Percentiles rank a stretch among this genome's conserved stretches.
phyloP scores from a whole-genome alignment of 2,329 filamentous ascomycete genomes.

The Fusarium protoensiforme region DNA sequence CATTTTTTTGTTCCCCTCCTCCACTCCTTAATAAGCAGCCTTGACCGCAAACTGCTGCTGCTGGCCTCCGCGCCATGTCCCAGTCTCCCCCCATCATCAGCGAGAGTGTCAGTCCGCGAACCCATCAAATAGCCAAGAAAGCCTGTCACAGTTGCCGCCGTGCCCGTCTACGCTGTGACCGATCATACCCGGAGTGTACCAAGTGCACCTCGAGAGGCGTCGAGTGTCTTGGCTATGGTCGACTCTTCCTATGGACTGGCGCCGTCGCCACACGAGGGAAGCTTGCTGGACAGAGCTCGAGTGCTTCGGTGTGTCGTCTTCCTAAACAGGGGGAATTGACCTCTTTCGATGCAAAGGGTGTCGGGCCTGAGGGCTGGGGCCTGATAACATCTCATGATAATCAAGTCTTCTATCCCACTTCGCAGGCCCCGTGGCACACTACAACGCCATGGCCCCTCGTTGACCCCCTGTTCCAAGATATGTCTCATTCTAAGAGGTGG shows the following conservation, averaged over 20 bases:
- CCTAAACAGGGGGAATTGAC: constrained; percentile 24
- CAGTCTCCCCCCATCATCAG: constrained; percentile 25
- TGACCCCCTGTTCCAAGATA: constrained; percentile 60
- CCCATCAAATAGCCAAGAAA: constrained; percentile 38
- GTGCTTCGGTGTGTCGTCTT: constrained; percentile 34
- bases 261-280: constrained; percentile 57
- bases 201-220: constrained; percentile 60
- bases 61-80: constrained; percentile 23
- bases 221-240: constrained; percentile 65
- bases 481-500: constrained; percentile 58
- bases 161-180: constrained; percentile 63
- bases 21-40: constrained; percentile 29
- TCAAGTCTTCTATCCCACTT: constrained; percentile 25
- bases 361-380: constrained; percentile 13
- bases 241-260: constrained; percentile 62
- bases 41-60: neutral
- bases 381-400: constrained; percentile 17
- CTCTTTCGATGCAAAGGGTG: constrained; percentile 13
- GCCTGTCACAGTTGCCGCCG: constrained; percentile 65
- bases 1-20: neutral
- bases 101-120: constrained; percentile 21
- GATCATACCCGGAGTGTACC: constrained; percentile 60
- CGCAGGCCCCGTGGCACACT: constrained; percentile 16
- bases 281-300: constrained; percentile 52
- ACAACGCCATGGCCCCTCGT: constrained; percentile 51